phyloP scores from a whole-genome alignment of 768 basidiomycete genomes.

The Suillus hirtellus region DNA sequence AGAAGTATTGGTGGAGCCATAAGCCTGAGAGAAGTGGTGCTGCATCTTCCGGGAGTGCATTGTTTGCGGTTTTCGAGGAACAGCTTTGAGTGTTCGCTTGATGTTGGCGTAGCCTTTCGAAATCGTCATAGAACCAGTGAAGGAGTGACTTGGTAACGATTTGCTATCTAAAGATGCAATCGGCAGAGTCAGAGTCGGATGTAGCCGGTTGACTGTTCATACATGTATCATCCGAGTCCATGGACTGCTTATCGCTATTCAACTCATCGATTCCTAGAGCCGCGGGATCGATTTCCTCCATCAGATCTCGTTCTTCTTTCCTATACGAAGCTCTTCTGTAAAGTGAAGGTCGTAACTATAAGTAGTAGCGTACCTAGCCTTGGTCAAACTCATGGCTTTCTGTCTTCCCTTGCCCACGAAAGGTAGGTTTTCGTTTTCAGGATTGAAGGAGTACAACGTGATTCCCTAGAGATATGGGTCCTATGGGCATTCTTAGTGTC shows the following conservation, averaged over 20 bases:
- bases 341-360: neutral
- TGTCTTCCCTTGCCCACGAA: neutral
- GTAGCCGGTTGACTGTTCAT: neutral
- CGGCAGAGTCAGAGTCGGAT: neutral
- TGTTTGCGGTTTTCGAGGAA: neutral
- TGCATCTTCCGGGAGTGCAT: neutral
- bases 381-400: neutral
- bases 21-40: slow-evolving; percentile 2
- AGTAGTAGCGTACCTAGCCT: neutral
- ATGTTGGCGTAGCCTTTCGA: neutral
- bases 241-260: neutral
- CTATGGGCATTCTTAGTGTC: neutral
- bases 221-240: neutral
- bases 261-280: neutral
- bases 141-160: neutral
- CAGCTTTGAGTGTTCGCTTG: neutral
- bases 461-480: neutral
- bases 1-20: too few species aligned
- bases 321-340: neutral
- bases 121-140: neutral
- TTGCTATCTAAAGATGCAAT: neutral
- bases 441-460: neutral
- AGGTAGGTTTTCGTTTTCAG: neutral
- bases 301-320: neutral
- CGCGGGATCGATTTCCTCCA: neutral